These are phyloP conservation scores for Trifolium dubium DNA, from an alignment of 306 rosid species.

Conservation along the genomic window DNA sequence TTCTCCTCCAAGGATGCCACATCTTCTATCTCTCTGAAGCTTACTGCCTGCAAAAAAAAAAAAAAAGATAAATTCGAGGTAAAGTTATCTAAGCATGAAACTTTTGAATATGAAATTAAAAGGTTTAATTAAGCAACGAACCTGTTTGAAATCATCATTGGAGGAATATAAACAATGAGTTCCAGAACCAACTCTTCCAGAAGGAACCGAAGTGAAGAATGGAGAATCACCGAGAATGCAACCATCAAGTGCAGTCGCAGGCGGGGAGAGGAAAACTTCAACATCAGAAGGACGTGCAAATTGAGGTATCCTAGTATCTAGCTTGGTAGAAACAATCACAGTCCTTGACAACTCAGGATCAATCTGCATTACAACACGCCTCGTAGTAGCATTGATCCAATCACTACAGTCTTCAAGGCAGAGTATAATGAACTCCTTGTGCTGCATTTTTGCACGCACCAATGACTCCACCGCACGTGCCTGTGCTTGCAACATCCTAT, in stretches of 20 bases:
- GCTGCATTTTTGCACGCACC: constrained; percentile 92
- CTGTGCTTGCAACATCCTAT: constrained; percentile 75
- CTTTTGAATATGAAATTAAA: background rate
- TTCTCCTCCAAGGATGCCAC: constrained; percentile 81
- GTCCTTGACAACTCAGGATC: constrained; percentile 96
- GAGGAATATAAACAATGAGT: constrained; percentile 69
- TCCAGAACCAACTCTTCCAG: constrained; percentile 91
- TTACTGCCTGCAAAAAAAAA: constrained; percentile 61
- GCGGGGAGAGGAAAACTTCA: constrained; percentile 93
- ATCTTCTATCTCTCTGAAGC: constrained; percentile 84
- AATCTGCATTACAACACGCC: constrained; percentile 95
- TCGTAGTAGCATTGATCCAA: constrained; percentile 93
- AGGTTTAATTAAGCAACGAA: background rate
- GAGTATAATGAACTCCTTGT: constrained; percentile 83
- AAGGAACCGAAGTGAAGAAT: constrained; percentile 94
- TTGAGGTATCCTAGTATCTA: constrained; percentile 96
- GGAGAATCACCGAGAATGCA: constrained; percentile 91
- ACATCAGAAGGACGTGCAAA: constrained; percentile 93
- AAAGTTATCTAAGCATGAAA: background rate
- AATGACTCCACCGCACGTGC: constrained; percentile 90
- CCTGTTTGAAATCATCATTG: constrained; percentile 96
- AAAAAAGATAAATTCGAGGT: background rate
- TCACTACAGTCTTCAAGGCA: constrained; percentile 97
- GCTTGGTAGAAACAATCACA: constrained; percentile 89
- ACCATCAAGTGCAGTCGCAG: constrained; percentile 82